Conservation (phyloP, 2,329 filamentous ascomycete species). For the Orbilia ellipsospora region DNA sequence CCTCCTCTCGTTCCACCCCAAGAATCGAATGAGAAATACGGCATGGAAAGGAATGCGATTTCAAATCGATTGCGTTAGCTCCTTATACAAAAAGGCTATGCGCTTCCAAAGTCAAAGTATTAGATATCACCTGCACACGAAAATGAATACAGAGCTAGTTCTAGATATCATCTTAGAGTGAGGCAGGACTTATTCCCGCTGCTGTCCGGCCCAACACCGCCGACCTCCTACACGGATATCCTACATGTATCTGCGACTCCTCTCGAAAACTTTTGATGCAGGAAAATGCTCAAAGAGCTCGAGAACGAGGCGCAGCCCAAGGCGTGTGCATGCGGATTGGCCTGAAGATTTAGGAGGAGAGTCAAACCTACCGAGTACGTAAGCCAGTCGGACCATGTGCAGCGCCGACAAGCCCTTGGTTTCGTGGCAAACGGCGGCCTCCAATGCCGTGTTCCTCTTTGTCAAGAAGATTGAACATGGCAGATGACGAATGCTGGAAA, state of each 20-base stretch:
- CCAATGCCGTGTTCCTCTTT: not conserved
- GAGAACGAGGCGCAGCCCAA: constrained; percentile 24
- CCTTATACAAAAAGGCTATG: too few species aligned
- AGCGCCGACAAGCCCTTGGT: not conserved
- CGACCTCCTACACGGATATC: not conserved
- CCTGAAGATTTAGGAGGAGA: not conserved
- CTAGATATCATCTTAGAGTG: too few species aligned
- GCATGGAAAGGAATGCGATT: too few species aligned
- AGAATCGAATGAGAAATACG: too few species aligned
- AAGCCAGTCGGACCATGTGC: constrained; percentile 10
- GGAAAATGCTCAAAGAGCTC: not conserved
- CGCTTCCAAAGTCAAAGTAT: too few species aligned
- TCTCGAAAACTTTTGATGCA: not conserved
- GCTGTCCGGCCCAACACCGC: constrained; percentile 19
- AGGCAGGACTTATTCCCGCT: not conserved
- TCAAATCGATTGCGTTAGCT: too few species aligned
- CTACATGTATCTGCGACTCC: too few species aligned
- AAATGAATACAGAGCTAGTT: too few species aligned
- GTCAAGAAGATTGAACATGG: constrained; percentile 36
- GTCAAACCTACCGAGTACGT: constrained; percentile 44
- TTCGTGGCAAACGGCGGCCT: constrained; percentile 25
- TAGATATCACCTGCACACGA: too few species aligned
- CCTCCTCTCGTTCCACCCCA: too few species aligned
- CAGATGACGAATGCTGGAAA: constrained; percentile 45
- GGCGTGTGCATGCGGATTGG: not conserved